Percentiles rank a stretch among this genome's conserved stretches.
phyloP scores from a whole-genome alignment of 129 eudicot genomes.

The Logfia minima region DNA sequence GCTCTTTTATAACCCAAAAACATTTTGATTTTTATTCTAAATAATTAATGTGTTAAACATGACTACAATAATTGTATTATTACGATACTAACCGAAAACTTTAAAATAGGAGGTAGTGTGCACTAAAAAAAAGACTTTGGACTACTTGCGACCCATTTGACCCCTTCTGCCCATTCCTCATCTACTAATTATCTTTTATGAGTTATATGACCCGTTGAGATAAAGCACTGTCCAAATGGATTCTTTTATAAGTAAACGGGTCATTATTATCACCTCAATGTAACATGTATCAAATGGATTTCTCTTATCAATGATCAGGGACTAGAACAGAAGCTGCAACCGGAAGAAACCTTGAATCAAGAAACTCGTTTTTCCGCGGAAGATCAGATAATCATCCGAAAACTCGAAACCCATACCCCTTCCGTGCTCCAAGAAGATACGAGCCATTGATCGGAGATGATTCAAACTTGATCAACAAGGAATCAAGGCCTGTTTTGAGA shows the following conservation, averaged over 20 bases:
- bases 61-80: neutral
- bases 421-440: slow-evolving; percentile 25
- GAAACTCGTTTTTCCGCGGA: slow-evolving; percentile 12
- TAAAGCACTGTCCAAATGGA: neutral
- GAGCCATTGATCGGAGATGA: slow-evolving; percentile 36
- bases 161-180: neutral
- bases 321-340: slow-evolving; percentile 22
- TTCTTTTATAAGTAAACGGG: neutral
- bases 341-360: slow-evolving; percentile 26
- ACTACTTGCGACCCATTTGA: neutral
- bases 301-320: slow-evolving; percentile 8
- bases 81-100: too few relatives aligned
- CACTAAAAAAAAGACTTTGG: too few relatives aligned
- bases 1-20: neutral
- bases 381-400: slow-evolving; percentile 24
- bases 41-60: neutral
- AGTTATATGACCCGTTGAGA: neutral
- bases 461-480: slow-evolving; percentile 34
- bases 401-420: slow-evolving; percentile 36
- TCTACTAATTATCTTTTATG: neutral
- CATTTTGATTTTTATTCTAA: neutral
- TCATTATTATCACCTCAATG: neutral
- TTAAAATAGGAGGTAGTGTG: too few relatives aligned
- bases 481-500: slow-evolving; percentile 38
- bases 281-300: neutral